Base-by-base conservation (phyloP, 2,329 filamentous ascomycete species). In the Sphaerulina vaccinii region DNA sequence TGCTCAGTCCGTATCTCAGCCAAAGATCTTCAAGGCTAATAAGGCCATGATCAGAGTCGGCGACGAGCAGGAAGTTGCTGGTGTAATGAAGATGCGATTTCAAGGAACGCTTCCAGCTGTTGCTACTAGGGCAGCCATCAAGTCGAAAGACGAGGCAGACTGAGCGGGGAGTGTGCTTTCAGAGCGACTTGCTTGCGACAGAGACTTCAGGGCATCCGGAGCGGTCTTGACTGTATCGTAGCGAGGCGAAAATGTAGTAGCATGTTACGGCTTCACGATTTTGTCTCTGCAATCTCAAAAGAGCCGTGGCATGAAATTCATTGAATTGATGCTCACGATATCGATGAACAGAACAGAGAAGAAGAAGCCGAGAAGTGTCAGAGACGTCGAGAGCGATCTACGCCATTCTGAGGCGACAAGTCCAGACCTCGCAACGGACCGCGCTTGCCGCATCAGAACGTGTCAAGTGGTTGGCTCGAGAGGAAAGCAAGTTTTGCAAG, bases 11-110 rank as follows among this genome's bases (percentile, higher is more conserved):
- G 39, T 60, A 4, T 19, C 45, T 3, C 46, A 60, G 27, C 57
- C 60, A 8, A 58, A 53, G 49, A 59, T 65, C 46, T 57, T 51
- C 44, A 38, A 42, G 8, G 27, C 46, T 3, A 46, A 54, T 23
- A 52, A 40, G 24, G 23, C 45, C 8, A 9, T 49, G 7, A 44
- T 54, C 21, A 45, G 45, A 40, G 39, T 27, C 7, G 40, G 35
- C 45, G 35, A 43, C 27, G 27, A 32, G 10, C 10, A 13, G 10
- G 27, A 48, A 27, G 18, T 21, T 9, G 45, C 33, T 1, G 45
- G 45, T 21, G 45, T 49, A 2, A 10, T 40, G 45, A 27, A n/a
- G 19, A 41, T 37, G 23, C 40, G 32, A n/a, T 49, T 35, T 29
- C 29, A 36, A 6, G 45, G 15, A 7, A 29, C 45, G 18, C 45